Percentiles rank a stretch among this genome's conserved stretches.
phyloP scores from a whole-genome alignment of 1,139 yeast species.

The Yamadazyma atlantica region DNA sequence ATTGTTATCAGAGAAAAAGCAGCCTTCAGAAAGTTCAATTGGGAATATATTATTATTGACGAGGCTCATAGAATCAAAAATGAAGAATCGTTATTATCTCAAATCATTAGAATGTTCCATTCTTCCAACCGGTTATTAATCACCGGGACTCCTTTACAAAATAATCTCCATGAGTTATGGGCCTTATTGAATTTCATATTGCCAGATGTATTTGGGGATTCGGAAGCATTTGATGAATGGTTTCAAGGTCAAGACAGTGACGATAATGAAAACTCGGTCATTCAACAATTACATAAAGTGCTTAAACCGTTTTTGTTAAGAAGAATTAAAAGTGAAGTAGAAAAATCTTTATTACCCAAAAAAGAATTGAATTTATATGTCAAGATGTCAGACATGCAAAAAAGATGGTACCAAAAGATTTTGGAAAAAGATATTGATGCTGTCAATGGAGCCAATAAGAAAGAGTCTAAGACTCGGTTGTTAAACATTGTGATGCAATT shows the following conservation, averaged over 20 bases:
- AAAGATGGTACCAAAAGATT: conserved; percentile 71
- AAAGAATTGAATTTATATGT: conserved; percentile 71
- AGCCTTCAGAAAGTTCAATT: conserved; percentile 58
- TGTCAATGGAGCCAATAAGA: conserved; percentile 74
- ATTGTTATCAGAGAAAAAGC: conserved; percentile 75
- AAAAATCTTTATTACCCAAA: conserved; percentile 72
- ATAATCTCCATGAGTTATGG: conserved; percentile 79
- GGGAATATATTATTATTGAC: conserved; percentile 77
- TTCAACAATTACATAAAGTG: conserved; percentile 87
- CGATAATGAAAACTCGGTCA: conserved; percentile 50
- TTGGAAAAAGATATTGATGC: conserved; percentile 82
- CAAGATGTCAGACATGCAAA: conserved; percentile 76
- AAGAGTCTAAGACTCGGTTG: conserved; percentile 72
- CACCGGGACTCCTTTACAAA: conserved; percentile 82
- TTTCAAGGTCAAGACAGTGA: conserved; percentile 40
- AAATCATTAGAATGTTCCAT: conserved; percentile 71
- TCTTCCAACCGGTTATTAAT: conserved; percentile 68
- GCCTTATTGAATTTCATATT: conserved; percentile 71
- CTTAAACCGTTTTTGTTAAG: conserved; percentile 73
- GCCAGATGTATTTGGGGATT: conserved; percentile 77
- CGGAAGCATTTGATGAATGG: conserved; percentile 76
- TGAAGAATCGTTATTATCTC: conserved; percentile 72
- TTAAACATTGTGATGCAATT: conserved; percentile 81
- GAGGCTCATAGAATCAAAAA: conserved; percentile 83
- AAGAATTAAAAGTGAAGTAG: conserved; percentile 78